These are phyloP conservation scores for Russula ochroleuca DNA, from an alignment of 768 basidiomycete species.

Conservation along the genomic window DNA sequence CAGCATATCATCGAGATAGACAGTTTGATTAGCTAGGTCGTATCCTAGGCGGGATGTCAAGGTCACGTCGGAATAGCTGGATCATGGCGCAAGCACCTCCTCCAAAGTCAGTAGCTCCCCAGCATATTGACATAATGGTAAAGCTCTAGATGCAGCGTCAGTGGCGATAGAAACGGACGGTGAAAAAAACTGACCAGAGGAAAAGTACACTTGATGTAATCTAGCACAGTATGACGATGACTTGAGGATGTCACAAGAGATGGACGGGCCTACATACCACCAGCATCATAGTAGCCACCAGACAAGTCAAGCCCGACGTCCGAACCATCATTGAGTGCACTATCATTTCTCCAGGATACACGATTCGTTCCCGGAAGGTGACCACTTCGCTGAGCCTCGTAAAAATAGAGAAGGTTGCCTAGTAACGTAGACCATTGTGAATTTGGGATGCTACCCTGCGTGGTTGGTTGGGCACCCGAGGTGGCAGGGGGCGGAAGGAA, in stretches of 20 bases:
- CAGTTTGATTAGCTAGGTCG: constrained; percentile 79
- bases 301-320: constrained; percentile 70
- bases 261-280: constrained; percentile 47
- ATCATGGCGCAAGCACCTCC: constrained; percentile 44
- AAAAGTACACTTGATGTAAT: constrained; percentile 86
- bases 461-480: constrained; percentile 49
- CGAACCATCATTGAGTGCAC: constrained; percentile 68
- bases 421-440: constrained; percentile 78
- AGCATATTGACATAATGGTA: constrained; percentile 79
- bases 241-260: not conserved
- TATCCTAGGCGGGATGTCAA: constrained; percentile 49
- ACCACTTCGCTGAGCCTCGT: constrained; percentile 88
- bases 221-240: constrained; percentile 36
- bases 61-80: not conserved
- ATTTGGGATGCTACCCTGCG: constrained; percentile 46
- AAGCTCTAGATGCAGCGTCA: constrained; percentile 50
- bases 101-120: constrained; percentile 85
- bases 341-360: constrained; percentile 85
- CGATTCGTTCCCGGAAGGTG: constrained; percentile 62
- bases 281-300: constrained; percentile 92
- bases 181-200: constrained; percentile 55
- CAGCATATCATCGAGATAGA: constrained; percentile 86
- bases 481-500: constrained; percentile 60
- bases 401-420: constrained; percentile 81
- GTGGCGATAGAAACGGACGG: constrained; percentile 2